Percentiles rank a stretch among this genome's conserved stretches.
Conservation (phyloP, 2,329 filamentous ascomycete genomes). For the Aschersonia sp. region DNA sequence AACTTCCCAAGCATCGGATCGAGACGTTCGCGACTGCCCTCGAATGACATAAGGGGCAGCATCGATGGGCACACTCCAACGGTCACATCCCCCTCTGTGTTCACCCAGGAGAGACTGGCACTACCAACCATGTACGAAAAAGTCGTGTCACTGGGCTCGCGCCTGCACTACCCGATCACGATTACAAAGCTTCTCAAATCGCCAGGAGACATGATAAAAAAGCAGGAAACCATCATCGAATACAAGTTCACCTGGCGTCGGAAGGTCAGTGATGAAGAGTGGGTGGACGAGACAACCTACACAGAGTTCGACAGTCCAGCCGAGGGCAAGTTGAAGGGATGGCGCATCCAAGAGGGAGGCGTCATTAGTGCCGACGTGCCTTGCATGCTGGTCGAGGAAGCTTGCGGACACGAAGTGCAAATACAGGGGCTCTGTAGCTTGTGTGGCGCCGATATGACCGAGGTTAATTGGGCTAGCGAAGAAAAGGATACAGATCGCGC, state of each 20-base stretch:
- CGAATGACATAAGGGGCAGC: too few relatives aligned
- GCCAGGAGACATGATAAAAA: slow-evolving; percentile 59
- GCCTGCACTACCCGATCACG: slow-evolving; percentile 84
- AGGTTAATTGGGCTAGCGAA: slow-evolving; percentile 72
- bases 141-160: slow-evolving; percentile 36
- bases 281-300: slow-evolving; percentile 49
- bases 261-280: slow-evolving; percentile 53
- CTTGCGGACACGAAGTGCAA: slow-evolving; percentile 81
- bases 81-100: too few relatives aligned
- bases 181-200: slow-evolving; percentile 72
- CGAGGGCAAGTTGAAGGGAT: slow-evolving; percentile 64
- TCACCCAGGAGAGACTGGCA: too few relatives aligned
- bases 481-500: slow-evolving; percentile 69
- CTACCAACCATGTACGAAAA: slow-evolving; percentile 21
- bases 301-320: slow-evolving; percentile 71
- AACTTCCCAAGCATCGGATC: too few relatives aligned
- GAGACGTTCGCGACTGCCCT: neutral
- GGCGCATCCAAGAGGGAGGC: slow-evolving; percentile 58
- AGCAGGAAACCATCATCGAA: slow-evolving; percentile 65
- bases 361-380: slow-evolving; percentile 43
- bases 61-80: too few relatives aligned
- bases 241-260: slow-evolving; percentile 77
- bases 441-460: slow-evolving; percentile 93
- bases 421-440: slow-evolving; percentile 81
- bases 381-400: slow-evolving; percentile 71